Evolutionary conservation across 2,329 filamentous ascomycete genomes (phyloP), one percentile per base, ranked within the genome.

Genomic region (Ophioceras dolichostomum): DNA sequence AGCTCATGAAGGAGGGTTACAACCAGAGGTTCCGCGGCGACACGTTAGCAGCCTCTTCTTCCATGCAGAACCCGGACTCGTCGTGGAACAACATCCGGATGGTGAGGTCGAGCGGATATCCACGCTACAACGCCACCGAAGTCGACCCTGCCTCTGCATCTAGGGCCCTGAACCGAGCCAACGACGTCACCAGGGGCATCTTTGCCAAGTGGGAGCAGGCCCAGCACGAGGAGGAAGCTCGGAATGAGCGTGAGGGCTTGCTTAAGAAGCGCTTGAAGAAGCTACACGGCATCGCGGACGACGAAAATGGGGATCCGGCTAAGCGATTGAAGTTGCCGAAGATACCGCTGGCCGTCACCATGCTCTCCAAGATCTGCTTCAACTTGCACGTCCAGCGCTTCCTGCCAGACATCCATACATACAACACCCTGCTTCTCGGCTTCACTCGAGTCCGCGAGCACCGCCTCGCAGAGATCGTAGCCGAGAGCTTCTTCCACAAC

Each of bases 341-440:
- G 10, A 61, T 10, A 12, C 17, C 19, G n/a, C 16, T 37, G 20
- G 17, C 27, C 13, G 24, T 27, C 27, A 21, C n/a, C 17, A 37
- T 37, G 47, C 40, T 45, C 7, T 39, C 36, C n/a, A 66, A 64
- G 47, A 61, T 76, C 37, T 75, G 70, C 54, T 78, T 79, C 55
- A 85, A 84, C 49, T 59, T 91, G 3, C 64, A 85, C 13, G 60
- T 74, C 4, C 76, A 73, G 3, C 54, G 67, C 2, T 62, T 72
- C 14, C 70, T 76, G 0, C 80, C 83, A 1, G 73, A 73, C 43
- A 68, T 83, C 26, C 65, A 76, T 44, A 85, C 78, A 4, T 85
- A 78, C 59, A 87, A 87, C 49, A 67, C 69, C 10, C 64, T 91
- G 19, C 68, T 89, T 3, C 54, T 71, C n/a, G 71, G 73, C n/a